Evolutionary conservation across 305 asterid genomes (phyloP).

Genomic region (Stenogyne calaminthoides): DNA sequence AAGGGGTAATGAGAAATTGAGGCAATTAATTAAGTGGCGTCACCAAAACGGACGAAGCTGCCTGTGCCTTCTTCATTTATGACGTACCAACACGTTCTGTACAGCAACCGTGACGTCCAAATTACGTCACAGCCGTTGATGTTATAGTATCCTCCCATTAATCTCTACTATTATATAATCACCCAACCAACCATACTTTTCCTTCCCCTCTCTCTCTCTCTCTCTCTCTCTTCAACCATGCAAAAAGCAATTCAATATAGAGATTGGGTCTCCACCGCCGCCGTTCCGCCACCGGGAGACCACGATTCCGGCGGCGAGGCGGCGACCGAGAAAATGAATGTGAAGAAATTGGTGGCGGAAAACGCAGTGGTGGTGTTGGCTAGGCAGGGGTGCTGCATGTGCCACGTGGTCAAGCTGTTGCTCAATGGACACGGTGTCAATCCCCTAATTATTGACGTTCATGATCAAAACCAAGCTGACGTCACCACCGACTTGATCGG

Average conservation of each 20-base stretch:
- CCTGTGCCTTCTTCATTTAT: conserved; percentile 13
- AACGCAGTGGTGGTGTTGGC: conserved; percentile 70
- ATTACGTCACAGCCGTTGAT: conserved; percentile 45
- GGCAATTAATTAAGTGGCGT: conserved; percentile 3
- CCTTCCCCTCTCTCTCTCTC: conserved; percentile 10
- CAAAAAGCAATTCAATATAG: conserved; percentile 45
- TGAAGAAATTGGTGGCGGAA: conserved; percentile 53
- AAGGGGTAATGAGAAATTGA: conserved; percentile 26
- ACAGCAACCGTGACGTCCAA: conserved; percentile 36
- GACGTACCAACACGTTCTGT: conserved; percentile 26
- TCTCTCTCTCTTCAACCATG: conserved; percentile 34
- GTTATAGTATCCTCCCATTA: conserved; percentile 20
- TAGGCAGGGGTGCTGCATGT: conserved; percentile 73
- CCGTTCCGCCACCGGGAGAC: conserved; percentile 25
- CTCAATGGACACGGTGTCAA: conserved; percentile 65
- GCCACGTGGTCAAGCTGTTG: conserved; percentile 63
- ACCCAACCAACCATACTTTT: neutral
- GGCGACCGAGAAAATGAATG: neutral
- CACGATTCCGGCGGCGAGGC: conserved; percentile 15
- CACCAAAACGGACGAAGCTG: conserved; percentile 30
- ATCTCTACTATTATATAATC: conserved; percentile 22
- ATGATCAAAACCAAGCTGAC: conserved; percentile 47
- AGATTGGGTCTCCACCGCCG: conserved; percentile 36
- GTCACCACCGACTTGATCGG: conserved; percentile 30
- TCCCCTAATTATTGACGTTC: conserved; percentile 51